Percentiles rank a stretch among this genome's conserved stretches.
Conservation (phyloP, 2,329 filamentous ascomycete species). For the Cladosporium phlei region DNA sequence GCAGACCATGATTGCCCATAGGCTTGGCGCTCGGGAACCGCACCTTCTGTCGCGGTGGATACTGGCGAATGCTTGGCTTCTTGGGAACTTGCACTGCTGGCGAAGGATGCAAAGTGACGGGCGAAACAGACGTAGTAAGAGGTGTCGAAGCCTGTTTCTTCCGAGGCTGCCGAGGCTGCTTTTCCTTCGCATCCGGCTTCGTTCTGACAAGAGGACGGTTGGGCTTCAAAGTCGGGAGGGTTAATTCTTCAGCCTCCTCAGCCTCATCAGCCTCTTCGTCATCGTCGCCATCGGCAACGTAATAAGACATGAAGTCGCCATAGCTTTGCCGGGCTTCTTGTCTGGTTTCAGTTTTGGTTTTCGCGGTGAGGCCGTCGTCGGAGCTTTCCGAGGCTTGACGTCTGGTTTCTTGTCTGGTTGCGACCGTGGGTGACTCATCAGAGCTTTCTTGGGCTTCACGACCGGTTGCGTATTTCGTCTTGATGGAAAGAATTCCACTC, state of each 20-base stretch:
- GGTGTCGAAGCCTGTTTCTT: not conserved
- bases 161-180: conserved; percentile 3
- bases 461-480: not conserved
- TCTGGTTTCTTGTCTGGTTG: not conserved
- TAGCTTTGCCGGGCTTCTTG: no score
- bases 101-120: no score
- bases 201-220: not conserved
- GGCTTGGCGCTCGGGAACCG: no score
- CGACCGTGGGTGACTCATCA: conserved; percentile 19
- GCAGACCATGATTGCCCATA: not conserved
- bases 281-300: conserved; percentile 26
- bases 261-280: conserved; percentile 23
- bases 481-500: not conserved
- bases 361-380: not conserved
- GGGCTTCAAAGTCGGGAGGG: conserved; percentile 1
- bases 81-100: no score
- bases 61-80: no score
- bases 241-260: conserved; percentile 19
- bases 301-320: conserved; percentile 31
- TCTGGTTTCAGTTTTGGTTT: no score
- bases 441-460: no score
- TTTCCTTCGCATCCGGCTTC: not conserved
- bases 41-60: no score
- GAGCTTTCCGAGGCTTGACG: no score
- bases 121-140: no score